Percentiles rank a stretch among this genome's conserved stretches.
phyloP scores from a whole-genome alignment of 176 grass and related monocot genomes.

The Pontederia paniculata region DNA sequence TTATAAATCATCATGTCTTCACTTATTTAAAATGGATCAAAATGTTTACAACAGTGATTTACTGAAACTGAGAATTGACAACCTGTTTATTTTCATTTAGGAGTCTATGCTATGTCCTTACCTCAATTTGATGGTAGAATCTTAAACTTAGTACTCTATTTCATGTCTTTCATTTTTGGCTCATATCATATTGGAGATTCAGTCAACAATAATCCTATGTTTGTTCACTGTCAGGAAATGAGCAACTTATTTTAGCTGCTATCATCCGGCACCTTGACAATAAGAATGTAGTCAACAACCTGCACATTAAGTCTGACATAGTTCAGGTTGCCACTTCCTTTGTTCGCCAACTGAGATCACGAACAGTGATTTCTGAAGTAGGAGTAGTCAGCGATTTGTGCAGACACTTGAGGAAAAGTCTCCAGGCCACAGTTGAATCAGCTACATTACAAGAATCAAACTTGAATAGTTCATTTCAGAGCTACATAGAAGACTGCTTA shows the following conservation, averaged over 20 bases:
- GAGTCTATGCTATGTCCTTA: too few relatives aligned
- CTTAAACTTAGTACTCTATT: too few relatives aligned
- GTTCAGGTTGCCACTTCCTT: conserved; percentile 68
- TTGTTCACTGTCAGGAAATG: conserved; percentile 49
- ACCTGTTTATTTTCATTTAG: too few relatives aligned
- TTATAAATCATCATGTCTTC: too few relatives aligned
- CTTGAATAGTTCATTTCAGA: conserved; percentile 85
- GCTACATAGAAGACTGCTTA: conserved; percentile 76
- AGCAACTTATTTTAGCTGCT: conserved; percentile 64
- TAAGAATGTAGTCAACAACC: conserved; percentile 55
- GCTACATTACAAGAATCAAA: conserved; percentile 52
- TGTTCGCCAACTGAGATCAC: conserved; percentile 57
- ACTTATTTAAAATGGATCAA: too few relatives aligned
- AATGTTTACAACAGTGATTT: too few relatives aligned
- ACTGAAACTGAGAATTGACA: too few relatives aligned
- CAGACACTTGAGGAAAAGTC: conserved; percentile 90
- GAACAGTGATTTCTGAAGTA: conserved; percentile 51
- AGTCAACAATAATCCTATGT: neutral
- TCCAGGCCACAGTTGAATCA: conserved; percentile 66
- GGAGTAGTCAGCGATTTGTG: conserved; percentile 70
- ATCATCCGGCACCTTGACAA: conserved; percentile 82
- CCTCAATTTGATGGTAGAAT: too few relatives aligned
- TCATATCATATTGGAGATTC: too few relatives aligned
- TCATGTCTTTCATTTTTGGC: too few relatives aligned
- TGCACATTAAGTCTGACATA: conserved; percentile 77